Conservation (phyloP, 768 basidiomycete genomes). For the Tylopilus intermedius region DNA sequence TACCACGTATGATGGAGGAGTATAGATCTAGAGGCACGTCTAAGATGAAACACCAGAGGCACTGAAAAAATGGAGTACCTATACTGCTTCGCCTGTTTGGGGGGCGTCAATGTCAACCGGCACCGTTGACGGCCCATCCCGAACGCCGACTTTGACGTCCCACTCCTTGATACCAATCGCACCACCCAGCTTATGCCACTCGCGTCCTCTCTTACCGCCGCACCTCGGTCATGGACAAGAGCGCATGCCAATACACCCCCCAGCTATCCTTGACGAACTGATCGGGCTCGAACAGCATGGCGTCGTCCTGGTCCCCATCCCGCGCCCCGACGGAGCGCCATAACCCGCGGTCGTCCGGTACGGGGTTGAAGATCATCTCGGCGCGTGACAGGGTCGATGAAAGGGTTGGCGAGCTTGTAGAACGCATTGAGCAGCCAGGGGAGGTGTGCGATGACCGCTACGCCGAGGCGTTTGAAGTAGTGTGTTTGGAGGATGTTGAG, state of each 20-base stretch:
- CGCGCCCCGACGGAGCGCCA: constrained; percentile 25
- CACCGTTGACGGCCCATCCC: constrained; percentile 9
- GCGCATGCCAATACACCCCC: constrained; percentile 74
- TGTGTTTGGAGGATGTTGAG: constrained; percentile 72
- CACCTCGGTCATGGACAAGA: constrained; percentile 52
- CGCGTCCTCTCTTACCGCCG: constrained; percentile 46
- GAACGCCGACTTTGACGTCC: constrained; percentile 54
- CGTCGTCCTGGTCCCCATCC: constrained; percentile 14
- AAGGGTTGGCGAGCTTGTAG: constrained; percentile 72
- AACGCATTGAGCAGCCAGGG: constrained; percentile 73
- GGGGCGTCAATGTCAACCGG: neutral
- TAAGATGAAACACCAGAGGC: neutral
- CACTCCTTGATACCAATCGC: constrained; percentile 72
- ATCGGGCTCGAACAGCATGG: constrained; percentile 54
- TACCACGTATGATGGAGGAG: neutral
- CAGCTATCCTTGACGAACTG: constrained; percentile 69
- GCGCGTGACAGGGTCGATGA: constrained; percentile 77
- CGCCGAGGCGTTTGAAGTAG: constrained; percentile 82
- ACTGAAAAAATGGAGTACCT: neutral
- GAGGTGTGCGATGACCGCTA: constrained; percentile 71
- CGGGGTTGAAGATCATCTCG: constrained; percentile 74
- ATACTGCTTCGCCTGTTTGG: constrained; percentile 8
- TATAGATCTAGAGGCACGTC: neutral
- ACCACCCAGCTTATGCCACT: constrained; percentile 64
- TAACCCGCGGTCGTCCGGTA: constrained; percentile 21